Evolutionary conservation across 257 asterid genomes (phyloP).

Genomic region (Solanum verrucosum): DNA sequence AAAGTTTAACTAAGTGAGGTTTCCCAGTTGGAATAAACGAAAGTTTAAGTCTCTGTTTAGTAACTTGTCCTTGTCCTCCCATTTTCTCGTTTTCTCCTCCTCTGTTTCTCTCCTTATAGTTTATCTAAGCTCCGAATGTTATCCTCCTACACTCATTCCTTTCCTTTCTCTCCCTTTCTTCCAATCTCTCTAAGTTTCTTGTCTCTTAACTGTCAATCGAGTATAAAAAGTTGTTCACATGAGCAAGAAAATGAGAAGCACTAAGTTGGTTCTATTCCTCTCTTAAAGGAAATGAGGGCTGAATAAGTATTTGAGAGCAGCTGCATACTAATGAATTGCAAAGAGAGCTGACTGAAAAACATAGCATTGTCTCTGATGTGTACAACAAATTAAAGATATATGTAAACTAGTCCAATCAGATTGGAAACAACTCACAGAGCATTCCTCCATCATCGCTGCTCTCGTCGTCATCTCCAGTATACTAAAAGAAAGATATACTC

Average conservation of each 20-base stretch:
- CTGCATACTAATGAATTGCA: not conserved
- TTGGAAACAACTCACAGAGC: conserved; percentile 61
- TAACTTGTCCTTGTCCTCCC: not conserved
- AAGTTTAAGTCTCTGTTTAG: not conserved
- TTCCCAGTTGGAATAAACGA: not conserved
- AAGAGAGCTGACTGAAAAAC: not conserved
- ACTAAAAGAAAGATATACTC: conserved; percentile 27
- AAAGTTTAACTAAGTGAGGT: not conserved
- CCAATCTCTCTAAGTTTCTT: not conserved
- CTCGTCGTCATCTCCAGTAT: conserved; percentile 47
- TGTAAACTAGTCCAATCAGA: not conserved
- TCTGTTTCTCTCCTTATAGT: not conserved
- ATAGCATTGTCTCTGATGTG: not conserved
- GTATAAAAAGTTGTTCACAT: not conserved
- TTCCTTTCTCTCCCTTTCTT: not conserved
- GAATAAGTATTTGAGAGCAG: not conserved
- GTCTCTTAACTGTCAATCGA: not conserved
- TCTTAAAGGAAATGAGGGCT: not conserved
- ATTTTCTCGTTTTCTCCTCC: not conserved
- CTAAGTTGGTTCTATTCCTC: not conserved
- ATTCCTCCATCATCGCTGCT: conserved; percentile 82
- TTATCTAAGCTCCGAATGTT: not conserved
- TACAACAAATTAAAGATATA: not conserved
- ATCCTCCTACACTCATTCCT: not conserved
- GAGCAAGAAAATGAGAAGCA: not conserved